These are phyloP conservation scores for Linaria vulgaris DNA, from an alignment of 257 asterid genomes.

Conservation along the genomic window DNA sequence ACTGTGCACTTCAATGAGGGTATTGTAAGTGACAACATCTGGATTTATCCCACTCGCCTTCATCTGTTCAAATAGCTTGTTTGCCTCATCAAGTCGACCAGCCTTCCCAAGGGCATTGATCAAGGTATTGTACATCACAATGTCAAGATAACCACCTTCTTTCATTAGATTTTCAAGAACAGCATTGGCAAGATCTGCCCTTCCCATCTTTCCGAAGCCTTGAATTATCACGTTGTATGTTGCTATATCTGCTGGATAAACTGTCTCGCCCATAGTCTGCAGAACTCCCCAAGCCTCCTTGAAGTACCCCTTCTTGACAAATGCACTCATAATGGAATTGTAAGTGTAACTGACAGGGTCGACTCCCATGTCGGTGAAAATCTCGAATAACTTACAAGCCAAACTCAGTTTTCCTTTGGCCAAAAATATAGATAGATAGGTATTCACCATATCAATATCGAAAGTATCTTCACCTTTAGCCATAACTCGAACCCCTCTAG, in stretches of 20 bases:
- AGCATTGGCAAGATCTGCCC: slow-evolving; percentile 82
- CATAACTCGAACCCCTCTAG: slow-evolving; percentile 61
- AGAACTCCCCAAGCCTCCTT: slow-evolving; percentile 85
- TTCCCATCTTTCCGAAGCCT: slow-evolving; percentile 87
- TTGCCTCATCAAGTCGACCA: slow-evolving; percentile 67
- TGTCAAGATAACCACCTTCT: slow-evolving; percentile 91
- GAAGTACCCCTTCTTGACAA: slow-evolving; percentile 88
- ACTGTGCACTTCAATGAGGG: slow-evolving; percentile 79
- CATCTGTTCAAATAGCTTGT: slow-evolving; percentile 71
- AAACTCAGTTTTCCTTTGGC: slow-evolving; percentile 87
- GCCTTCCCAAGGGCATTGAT: slow-evolving; percentile 89
- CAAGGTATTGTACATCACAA: slow-evolving; percentile 90
- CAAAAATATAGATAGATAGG: slow-evolving; percentile 78
- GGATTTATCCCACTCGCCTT: slow-evolving; percentile 75
- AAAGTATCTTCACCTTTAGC: slow-evolving; percentile 70
- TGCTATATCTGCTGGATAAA: slow-evolving; percentile 73
- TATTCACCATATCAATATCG: slow-evolving; percentile 83
- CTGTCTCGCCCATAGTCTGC: slow-evolving; percentile 63
- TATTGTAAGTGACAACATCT: slow-evolving; percentile 85
- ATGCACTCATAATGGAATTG: slow-evolving; percentile 87
- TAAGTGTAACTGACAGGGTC: slow-evolving; percentile 75
- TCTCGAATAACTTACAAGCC: slow-evolving; percentile 89
- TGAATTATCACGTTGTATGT: slow-evolving; percentile 79
- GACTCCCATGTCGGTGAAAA: slow-evolving; percentile 63
- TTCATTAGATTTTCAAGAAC: slow-evolving; percentile 67